Percentiles rank a stretch among this genome's conserved stretches.
Evolutionary conservation across 495 filamentous ascomycete species (phyloP).

Genomic region (Aspergillus cristatus): DNA sequence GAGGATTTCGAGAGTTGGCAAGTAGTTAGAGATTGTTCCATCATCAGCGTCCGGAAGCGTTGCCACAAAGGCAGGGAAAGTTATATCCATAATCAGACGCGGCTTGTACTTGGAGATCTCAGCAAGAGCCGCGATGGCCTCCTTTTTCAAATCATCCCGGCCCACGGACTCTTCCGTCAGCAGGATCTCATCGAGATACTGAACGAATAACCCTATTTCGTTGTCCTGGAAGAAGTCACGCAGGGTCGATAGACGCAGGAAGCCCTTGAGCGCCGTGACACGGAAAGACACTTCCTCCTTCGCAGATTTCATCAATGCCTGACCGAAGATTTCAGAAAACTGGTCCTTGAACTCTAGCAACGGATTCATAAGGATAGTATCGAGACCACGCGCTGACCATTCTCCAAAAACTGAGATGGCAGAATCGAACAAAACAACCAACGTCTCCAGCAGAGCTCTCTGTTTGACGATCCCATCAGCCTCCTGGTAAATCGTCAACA

Average conservation of each 20-base stretch:
- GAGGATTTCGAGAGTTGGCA: conserved; percentile 55
- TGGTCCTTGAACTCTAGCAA: conserved; percentile 51
- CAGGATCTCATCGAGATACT: conserved; percentile 56
- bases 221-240: conserved; percentile 53
- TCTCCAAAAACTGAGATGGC: conserved; percentile 48
- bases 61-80: conserved; percentile 66
- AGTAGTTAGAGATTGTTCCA: conserved; percentile 33
- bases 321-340: conserved; percentile 50
- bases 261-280: conserved; percentile 48
- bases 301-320: conserved; percentile 50
- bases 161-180: conserved; percentile 49
- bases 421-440: conserved; percentile 49
- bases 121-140: conserved; percentile 54
- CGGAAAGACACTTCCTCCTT: conserved; percentile 61
- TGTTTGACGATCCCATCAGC: conserved; percentile 59
- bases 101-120: conserved; percentile 59
- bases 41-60: conserved; percentile 53
- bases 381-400: conserved; percentile 38
- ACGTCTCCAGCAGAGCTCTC: conserved; percentile 55
- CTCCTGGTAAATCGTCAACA: conserved; percentile 56
- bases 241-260: conserved; percentile 47
- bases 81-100: conserved; percentile 58
- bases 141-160: conserved; percentile 48
- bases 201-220: conserved; percentile 54
- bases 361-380: conserved; percentile 36